phyloP scores from a whole-genome alignment of 225 moss, liverwort and hornwort genomes.

The Climacium dendroides region DNA sequence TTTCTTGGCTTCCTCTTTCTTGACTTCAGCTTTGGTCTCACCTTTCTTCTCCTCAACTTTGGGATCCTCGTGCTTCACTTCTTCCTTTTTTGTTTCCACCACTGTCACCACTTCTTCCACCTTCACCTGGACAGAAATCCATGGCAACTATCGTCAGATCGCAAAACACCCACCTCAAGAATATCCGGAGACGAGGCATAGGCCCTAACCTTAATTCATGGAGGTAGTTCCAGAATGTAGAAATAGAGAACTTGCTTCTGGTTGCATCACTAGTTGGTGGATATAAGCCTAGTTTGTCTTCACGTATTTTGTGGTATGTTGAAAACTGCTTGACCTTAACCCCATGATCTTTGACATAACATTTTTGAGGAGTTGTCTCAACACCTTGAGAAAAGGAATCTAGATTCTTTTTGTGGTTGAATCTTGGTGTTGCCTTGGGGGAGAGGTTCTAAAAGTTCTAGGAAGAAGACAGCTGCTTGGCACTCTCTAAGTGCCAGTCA shows the following conservation, averaged over 20 bases:
- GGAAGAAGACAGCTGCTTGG: neutral
- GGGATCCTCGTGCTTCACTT: neutral
- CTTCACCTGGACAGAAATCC: neutral
- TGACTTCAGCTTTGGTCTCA: neutral
- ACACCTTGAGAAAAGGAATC: neutral
- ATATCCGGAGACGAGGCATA: neutral
- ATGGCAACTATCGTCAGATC: neutral
- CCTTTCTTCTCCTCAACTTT: neutral
- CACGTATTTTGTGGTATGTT: neutral
- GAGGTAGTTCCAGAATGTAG: neutral
- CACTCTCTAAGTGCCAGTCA: neutral
- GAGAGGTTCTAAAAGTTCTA: neutral
- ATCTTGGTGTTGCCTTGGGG: neutral
- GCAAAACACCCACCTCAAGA: neutral
- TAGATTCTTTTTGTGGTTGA: neutral
- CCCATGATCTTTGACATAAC: neutral
- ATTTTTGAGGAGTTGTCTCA: neutral
- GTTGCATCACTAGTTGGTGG: neutral
- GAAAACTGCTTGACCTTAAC: neutral
- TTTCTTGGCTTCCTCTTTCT: neutral
- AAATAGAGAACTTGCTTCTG: neutral
- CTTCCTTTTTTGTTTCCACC: neutral
- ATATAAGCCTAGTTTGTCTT: neutral
- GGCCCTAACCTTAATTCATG: neutral
- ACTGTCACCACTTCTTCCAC: conserved; percentile 13